Evolutionary conservation across 2,329 filamentous ascomycete species (phyloP).

Genomic region (Leptographium wingfieldii): DNA sequence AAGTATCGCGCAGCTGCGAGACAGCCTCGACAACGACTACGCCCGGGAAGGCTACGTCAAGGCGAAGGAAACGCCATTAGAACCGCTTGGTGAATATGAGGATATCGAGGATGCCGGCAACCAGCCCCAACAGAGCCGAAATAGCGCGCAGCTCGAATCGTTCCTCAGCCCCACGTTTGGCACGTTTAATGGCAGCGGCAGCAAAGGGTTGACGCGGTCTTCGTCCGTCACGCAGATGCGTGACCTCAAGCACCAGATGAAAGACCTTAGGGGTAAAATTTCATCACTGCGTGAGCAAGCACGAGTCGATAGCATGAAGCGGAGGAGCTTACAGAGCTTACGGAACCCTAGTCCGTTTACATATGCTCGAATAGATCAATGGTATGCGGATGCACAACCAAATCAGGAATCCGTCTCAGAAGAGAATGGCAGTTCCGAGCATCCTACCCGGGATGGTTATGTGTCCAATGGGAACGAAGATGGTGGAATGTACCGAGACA

Average conservation of each 20-base stretch:
- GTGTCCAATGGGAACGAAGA: slow-evolving; percentile 17
- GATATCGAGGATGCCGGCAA: slow-evolving; percentile 14
- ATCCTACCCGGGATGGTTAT: slow-evolving; percentile 16
- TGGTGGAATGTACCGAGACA: slow-evolving; percentile 3
- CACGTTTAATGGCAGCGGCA: slow-evolving; percentile 19
- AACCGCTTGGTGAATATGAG: slow-evolving; percentile 43
- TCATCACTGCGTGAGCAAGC: slow-evolving; percentile 68
- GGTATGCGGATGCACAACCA: slow-evolving; percentile 26
- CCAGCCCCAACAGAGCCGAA: slow-evolving; percentile 10
- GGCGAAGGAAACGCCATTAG: slow-evolving; percentile 27
- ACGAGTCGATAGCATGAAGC: slow-evolving; percentile 63
- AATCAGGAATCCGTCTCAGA: neutral
- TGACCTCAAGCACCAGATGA: slow-evolving; percentile 70
- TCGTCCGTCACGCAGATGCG: slow-evolving; percentile 62
- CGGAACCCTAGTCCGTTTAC: slow-evolving; percentile 70
- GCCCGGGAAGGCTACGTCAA: slow-evolving; percentile 20
- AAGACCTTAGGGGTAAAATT: slow-evolving; percentile 73
- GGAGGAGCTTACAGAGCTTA: slow-evolving; percentile 63
- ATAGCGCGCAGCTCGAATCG: slow-evolving; percentile 21
- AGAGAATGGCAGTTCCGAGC: slow-evolving; percentile 13
- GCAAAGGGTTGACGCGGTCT: slow-evolving; percentile 45
- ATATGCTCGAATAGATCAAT: slow-evolving; percentile 47
- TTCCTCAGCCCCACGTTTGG: slow-evolving; percentile 35
- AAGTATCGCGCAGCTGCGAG: slow-evolving; percentile 29
- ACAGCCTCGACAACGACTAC: slow-evolving; percentile 20